Percentiles rank a stretch among this genome's conserved stretches.
Evolutionary conservation across 495 filamentous ascomycete genomes (phyloP).

Genomic region (Glutinoglossum americanum): DNA sequence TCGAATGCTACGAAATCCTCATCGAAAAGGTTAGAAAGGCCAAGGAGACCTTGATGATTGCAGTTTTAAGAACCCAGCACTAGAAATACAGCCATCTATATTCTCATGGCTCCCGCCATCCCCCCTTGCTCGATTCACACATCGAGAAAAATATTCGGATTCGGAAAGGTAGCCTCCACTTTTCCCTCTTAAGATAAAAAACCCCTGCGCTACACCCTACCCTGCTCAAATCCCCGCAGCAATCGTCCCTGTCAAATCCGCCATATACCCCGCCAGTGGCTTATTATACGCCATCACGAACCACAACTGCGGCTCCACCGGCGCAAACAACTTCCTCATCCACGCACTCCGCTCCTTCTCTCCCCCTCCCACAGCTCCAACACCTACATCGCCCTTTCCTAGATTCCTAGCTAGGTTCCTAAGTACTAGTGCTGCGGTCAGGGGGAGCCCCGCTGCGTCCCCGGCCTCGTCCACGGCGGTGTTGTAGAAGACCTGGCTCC

Average conservation of each 20-base stretch:
- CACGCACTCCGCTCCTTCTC: constrained; percentile 24
- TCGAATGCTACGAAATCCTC: too few relatives aligned
- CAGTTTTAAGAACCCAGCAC: too few relatives aligned
- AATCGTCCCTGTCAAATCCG: constrained; percentile 22
- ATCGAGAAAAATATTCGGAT: too few relatives aligned
- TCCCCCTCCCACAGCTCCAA: constrained; percentile 20
- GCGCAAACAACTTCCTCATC: constrained; percentile 23
- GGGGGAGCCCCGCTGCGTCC: constrained; percentile 64
- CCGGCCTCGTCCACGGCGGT: constrained; percentile 62
- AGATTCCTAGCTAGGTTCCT: constrained; percentile 72
- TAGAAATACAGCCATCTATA: too few relatives aligned
- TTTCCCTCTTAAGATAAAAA: too few relatives aligned
- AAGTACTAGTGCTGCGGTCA: constrained; percentile 66
- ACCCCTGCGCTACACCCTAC: too few relatives aligned
- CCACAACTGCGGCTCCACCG: constrained; percentile 21
- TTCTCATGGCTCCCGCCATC: too few relatives aligned
- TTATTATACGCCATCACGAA: constrained; percentile 26
- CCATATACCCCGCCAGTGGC: constrained; percentile 23
- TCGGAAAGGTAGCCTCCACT: too few relatives aligned
- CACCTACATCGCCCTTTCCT: constrained; percentile 14
- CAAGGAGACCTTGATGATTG: too few relatives aligned
- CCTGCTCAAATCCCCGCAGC: constrained; percentile 9
- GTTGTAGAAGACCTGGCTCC: constrained; percentile 32
- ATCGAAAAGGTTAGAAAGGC: too few relatives aligned
- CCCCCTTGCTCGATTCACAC: too few relatives aligned